Base-by-base conservation (phyloP, 2,329 filamentous ascomycete genomes). In the Ophiostoma piceae region DNA sequence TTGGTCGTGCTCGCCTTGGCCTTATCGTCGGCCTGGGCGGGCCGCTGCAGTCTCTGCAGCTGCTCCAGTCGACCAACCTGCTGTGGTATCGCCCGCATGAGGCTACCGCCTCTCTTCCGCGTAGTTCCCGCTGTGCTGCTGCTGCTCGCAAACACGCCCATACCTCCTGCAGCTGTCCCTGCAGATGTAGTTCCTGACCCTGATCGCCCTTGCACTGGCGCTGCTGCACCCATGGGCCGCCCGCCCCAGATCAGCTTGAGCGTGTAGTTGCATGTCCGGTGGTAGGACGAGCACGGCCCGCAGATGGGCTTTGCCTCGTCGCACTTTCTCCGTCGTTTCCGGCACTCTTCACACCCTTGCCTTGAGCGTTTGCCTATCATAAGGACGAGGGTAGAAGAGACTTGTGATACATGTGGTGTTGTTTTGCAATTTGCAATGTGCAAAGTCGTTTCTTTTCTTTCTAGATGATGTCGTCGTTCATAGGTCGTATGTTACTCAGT, bases 301-400 rank as follows among this genome's bases (percentile, higher is more conserved):
- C 71, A 72, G 3, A 14, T 43, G 19, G 71, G 71, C 70, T 68
- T 68, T 2, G 29, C n/a, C 69, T 72, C 68, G 26, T 72, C 71
- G 29, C 71, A 72, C 64, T 72, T 72, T 14, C 69, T 65, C 37
- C 68, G 71, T 47, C 71, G 71, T 16, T 51, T 43, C 47, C 71
- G 69, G 37, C 71, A 72, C 68, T 71, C 71, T 22, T 71, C 68
- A 60, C 71, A 72, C 37, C 71, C 71, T 16, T 70, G 26, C 14
- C 71, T 67, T 5, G 71, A 72, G 2, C 70, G 67, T 67, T 47
- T 67, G 43, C 66, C 66, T n/a, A 35, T 51, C 66, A 67, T 67
- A 39, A 22, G 62, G 32, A 22, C 29, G 29, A 35, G 12, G 57
- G 57, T 14, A 19, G 29, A 26, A 26, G 12, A 11, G 8, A 57